Base-by-base conservation (phyloP, 805 yeast species). In the Yamadazyma tumulicola region DNA sequence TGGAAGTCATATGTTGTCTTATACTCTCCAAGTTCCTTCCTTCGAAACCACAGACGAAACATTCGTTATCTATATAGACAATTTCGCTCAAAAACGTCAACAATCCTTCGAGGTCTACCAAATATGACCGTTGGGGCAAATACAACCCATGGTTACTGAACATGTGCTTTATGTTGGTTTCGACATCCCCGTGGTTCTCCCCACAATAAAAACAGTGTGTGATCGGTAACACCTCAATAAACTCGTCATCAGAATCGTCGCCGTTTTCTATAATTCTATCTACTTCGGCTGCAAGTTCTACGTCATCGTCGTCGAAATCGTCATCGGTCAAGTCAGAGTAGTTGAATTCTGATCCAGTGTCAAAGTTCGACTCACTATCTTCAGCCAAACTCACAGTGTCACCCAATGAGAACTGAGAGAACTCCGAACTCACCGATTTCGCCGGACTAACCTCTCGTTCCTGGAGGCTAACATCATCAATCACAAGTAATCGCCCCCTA, bases 141-240 rank as follows among this genome's bases (percentile, higher is more conserved):
- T 68, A 69, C 18, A 69, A 54, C 1, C 75, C 75, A 46, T 69
- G 75, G n/a, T 43, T 45, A 25, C 49, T 55, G 46, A 53, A 63
- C 75, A 69, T 69, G 44, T 69, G 75, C 31, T 49, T 58, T 21
- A 67, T 45, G 40, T 81, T 81, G 22, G 64, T 69, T 46, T 79
- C 85, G 12, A 78, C 52, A 19, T 74, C 77, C 10, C 53, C 61
- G 41, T 76, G 72, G 33, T 73, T 65, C 19, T 60, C 48, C 19
- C 79, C 81, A 58, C 85, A 79, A 45, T 64, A 79, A 29, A 78
- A 68, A 47, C 85, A 79, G 26, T 66, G 63, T 0, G 73, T 67
- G 24, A 63, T 51, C 11, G 81, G 75, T 47, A 26, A 49, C 51
- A 19, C 55, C 56, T 17, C 55, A 57, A 17, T 48, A 48, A 13